Evolutionary conservation across 192 early-diverging fungal genomes (phyloP).

Genomic region (Coemansia sp.): DNA sequence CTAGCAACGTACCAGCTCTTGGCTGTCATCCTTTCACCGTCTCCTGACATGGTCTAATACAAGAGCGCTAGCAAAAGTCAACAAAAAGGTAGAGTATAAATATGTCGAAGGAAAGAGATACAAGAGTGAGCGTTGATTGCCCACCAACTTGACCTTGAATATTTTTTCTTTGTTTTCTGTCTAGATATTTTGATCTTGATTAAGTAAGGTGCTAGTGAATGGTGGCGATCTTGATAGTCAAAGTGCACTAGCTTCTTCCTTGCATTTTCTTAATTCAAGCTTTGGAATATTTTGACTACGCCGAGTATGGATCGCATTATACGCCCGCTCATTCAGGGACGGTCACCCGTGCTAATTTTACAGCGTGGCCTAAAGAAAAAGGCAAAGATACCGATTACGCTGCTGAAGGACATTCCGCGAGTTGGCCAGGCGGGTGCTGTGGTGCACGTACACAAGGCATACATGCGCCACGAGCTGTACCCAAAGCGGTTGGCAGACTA

Average conservation of each 20-base stretch:
- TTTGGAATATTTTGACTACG: no score
- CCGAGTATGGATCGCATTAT: constrained; percentile 30
- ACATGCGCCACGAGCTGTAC: constrained; percentile 54
- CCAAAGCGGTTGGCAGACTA: constrained; percentile 55
- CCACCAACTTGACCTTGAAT: background rate
- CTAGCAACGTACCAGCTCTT: constrained; percentile 48
- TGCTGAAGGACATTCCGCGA: constrained; percentile 38
- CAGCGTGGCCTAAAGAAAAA: constrained; percentile 45
- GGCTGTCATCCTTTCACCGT: constrained; percentile 20
- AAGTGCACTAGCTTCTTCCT: background rate
- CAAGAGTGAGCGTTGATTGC: background rate
- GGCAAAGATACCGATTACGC: constrained; percentile 37
- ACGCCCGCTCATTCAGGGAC: constrained; percentile 21
- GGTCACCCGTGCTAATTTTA: constrained; percentile 20
- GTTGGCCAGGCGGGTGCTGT: constrained; percentile 41
- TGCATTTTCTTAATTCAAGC: no score
- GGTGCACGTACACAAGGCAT: constrained; percentile 36
- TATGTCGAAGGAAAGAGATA: background rate
- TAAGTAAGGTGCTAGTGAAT: background rate
- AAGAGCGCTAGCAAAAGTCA: background rate
- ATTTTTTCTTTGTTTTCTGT: background rate
- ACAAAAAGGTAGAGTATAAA: no score
- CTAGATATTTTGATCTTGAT: background rate
- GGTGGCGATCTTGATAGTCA: background rate
- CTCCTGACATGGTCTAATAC: constrained; percentile 25